Evolutionary conservation across 305 asterid genomes (phyloP), one percentile per base, ranked within the genome.

Genomic region (Rubia balearica): DNA sequence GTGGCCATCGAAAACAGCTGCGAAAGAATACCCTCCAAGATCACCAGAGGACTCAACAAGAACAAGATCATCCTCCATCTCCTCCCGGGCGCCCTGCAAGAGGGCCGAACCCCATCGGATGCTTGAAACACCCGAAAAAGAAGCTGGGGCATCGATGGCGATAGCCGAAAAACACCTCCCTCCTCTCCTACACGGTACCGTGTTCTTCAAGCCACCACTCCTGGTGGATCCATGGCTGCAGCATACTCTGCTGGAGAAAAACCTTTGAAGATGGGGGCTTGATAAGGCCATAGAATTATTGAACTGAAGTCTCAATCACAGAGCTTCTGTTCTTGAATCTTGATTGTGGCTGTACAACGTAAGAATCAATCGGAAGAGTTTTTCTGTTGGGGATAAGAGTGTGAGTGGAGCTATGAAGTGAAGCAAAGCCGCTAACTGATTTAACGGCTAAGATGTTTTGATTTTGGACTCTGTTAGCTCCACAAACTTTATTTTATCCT

Each of bases 1-100:
- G 77, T 89, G 99, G 65, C 99, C 99, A 81, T 91, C 97, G 69
- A 94, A 88, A 75, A 91, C 95, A 7, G 98, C 96, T 19, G 99
- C 98, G 74, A 62, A 94, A 78, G 88, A 80, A 71, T 89, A 91
- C 1, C 97, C 95, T 63, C 75, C 81, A 53, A 86, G 86, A 72
- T 77, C 86, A 75, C 88, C 91, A 0, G 93, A 80, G 0, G 93
- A 78, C 71, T 82, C 86, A 69, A 91, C 14, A 72, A 91, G 77
- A 41, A 88, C 81, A 68, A 78, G 80, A 69, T 91, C 99, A 69
- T 94, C 99, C 85, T 94, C 99, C 98, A 94, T 94, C 82, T 94
- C 99, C 53, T 89, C 95, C 22, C 96, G 96, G 41, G 87, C 85
- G 16, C 99, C 97, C 75, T 91, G 88, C 61, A 88, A 73, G 76